Percentiles rank a stretch among this genome's conserved stretches.
phyloP scores from a whole-genome alignment of 1,139 yeast species.

The Kodamaea alishanica region DNA sequence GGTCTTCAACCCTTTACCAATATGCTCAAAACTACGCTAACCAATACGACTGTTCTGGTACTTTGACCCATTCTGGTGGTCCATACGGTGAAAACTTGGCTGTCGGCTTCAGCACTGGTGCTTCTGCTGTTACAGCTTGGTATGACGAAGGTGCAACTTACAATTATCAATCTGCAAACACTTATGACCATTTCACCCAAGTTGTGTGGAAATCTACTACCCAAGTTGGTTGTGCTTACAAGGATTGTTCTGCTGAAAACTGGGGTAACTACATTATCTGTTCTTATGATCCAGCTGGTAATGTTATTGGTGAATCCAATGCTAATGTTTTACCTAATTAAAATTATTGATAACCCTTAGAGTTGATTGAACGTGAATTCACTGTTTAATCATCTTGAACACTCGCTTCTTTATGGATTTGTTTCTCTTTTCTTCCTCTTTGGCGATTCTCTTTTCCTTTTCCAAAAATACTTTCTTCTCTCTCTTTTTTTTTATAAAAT shows the following conservation, averaged over 20 bases:
- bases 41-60: slow-evolving; percentile 64
- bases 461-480: slow-evolving; percentile 3
- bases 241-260: slow-evolving; percentile 37
- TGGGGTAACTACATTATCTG: slow-evolving; percentile 55
- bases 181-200: slow-evolving; percentile 41
- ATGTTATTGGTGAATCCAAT: slow-evolving; percentile 43
- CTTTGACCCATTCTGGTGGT: slow-evolving; percentile 73
- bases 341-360: slow-evolving; percentile 1
- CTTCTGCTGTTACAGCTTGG: slow-evolving; percentile 73
- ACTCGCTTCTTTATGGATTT: neutral
- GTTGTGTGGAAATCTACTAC: slow-evolving; percentile 37
- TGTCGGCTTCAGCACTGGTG: slow-evolving; percentile 56
- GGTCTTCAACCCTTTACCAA: slow-evolving; percentile 61
- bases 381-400: slow-evolving; percentile 7
- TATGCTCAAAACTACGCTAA: slow-evolving; percentile 73
- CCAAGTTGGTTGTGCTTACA: slow-evolving; percentile 38
- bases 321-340: slow-evolving; percentile 46
- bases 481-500: too few relatives aligned
- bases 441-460: slow-evolving; percentile 3
- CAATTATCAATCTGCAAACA: slow-evolving; percentile 39
- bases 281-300: slow-evolving; percentile 52
- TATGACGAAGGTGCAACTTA: slow-evolving; percentile 64
- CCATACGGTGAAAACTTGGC: slow-evolving; percentile 87
- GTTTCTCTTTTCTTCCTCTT: slow-evolving; percentile 5
- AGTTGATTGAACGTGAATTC: slow-evolving; percentile 8